Percentiles rank a stretch among this genome's conserved stretches.
These are phyloP conservation scores for Mycena filopes DNA, from an alignment of 768 basidiomycete species.

Conservation along the genomic window DNA sequence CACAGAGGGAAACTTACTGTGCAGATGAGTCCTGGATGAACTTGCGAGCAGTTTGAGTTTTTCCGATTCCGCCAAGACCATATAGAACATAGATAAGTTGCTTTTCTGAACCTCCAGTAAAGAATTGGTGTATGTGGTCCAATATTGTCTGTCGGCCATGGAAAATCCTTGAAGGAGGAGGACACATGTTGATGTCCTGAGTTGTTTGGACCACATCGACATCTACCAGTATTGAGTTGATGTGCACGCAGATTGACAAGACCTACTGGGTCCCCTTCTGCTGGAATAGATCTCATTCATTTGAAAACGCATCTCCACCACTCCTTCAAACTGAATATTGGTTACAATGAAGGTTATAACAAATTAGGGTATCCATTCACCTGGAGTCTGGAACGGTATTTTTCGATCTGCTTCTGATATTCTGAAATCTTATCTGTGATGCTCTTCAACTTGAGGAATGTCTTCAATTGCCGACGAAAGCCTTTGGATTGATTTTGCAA, in stretches of 20 bases:
- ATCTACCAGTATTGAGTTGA: background rate
- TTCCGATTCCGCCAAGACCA: constrained; percentile 9
- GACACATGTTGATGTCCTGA: background rate
- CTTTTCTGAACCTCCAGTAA: background rate
- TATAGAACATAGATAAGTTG: constrained; percentile 4
- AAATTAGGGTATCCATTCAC: background rate
- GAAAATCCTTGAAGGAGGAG: constrained; percentile 6
- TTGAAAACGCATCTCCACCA: background rate
- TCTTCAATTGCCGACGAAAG: background rate
- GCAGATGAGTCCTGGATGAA: constrained; percentile 5
- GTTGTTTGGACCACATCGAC: background rate
- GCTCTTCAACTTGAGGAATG: background rate
- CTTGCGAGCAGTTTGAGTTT: constrained; percentile 21
- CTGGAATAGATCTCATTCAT: background rate
- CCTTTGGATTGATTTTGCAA: background rate
- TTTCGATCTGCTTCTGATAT: background rate
- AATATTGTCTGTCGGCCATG: constrained; percentile 4
- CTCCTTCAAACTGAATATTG: background rate
- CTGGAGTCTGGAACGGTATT: background rate
- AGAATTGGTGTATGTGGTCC: background rate
- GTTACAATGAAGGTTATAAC: background rate
- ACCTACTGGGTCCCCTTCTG: background rate
- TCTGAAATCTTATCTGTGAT: background rate
- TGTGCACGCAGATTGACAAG: background rate
- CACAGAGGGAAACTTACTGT: background rate